Evolutionary conservation across 768 basidiomycete genomes (phyloP), one percentile per base, ranked within the genome.

Genomic region (Candolleomyces efflorescens): DNA sequence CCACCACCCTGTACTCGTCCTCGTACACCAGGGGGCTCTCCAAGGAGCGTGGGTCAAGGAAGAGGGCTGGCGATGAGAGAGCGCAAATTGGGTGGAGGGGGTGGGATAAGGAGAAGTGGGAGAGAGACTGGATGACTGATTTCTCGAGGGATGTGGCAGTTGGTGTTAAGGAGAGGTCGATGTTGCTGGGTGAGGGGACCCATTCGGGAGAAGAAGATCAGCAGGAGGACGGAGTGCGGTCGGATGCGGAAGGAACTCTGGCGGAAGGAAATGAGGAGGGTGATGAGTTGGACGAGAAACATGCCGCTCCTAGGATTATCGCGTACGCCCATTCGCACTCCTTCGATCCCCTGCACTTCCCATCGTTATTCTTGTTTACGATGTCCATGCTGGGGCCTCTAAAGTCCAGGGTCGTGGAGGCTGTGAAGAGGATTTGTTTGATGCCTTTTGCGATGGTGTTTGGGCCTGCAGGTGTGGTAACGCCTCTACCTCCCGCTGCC

Each of bases 41-140:
- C 64, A 85, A 85, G 69, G 77, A 77, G 11, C 76, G 72, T 45
- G 88, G 86, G 87, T 85, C 87, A 64, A 74, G 80, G 2, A 82
- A 86, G 62, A 87, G 85, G 84, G 67, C 7, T 11, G 23, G 51
- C 13, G 51, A 37, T 37, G 51, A 53, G 59, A 66, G 67, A 32
- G 5, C 32, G 32, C 32, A 32, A 32, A 32, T 45, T 5, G 43
- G 51, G 15, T 58, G 51, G 43, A 56, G 63, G 44, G 67, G 63
- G 2, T 88, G 86, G 87, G 78, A 80, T 65, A 85, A 86, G 70
- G 77, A 78, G 15, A 77, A 72, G 50, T 89, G 86, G 86, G 87
- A 88, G 65, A 74, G 80, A 2, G 82, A 86, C 62, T 88, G 85
- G 85, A 81, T 82, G 63, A 69, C 69, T 15, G 72, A 70, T 36